Conservation (phyloP, 139 green algal species). For the Picochlorum sp. region DNA sequence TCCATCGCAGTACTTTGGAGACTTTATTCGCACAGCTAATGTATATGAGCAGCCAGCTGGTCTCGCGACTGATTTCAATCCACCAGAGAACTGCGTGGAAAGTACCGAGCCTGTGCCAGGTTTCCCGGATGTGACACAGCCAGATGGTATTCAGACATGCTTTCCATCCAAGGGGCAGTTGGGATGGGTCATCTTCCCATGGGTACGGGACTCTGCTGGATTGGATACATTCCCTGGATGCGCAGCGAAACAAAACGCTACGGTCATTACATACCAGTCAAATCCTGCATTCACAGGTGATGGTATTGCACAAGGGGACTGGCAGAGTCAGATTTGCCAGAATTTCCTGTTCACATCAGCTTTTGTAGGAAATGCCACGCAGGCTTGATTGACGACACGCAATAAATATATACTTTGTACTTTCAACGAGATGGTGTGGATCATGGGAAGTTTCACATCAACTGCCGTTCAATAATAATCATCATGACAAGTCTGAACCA, state of each 20-base stretch:
- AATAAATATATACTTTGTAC: no score
- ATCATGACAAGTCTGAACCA: no score
- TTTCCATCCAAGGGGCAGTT: background rate
- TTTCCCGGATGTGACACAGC: background rate
- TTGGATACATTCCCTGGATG: constrained; percentile 14
- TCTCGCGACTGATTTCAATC: constrained; percentile 11
- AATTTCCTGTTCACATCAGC: constrained; percentile 5
- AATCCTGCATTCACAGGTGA: constrained; percentile 2
- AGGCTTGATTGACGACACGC: no score
- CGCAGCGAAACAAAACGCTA: background rate
- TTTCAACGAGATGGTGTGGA: no score
- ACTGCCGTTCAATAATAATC: no score
- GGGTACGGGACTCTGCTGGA: constrained; percentile 13
- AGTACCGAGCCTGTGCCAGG: background rate
- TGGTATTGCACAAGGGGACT: background rate
- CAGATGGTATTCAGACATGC: constrained; percentile 7
- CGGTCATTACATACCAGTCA: background rate
- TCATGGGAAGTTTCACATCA: no score
- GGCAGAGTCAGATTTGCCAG: constrained; percentile 1
- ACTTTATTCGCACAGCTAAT: constrained; percentile 9
- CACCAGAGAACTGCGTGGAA: constrained; percentile 15
- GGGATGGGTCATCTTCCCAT: constrained; percentile 25
- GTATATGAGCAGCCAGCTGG: background rate
- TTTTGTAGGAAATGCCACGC: no score
- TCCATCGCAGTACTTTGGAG: constrained; percentile 18